phyloP scores from a whole-genome alignment of 371 early-diverging fungal species.

The Rhizopus sp. region DNA sequence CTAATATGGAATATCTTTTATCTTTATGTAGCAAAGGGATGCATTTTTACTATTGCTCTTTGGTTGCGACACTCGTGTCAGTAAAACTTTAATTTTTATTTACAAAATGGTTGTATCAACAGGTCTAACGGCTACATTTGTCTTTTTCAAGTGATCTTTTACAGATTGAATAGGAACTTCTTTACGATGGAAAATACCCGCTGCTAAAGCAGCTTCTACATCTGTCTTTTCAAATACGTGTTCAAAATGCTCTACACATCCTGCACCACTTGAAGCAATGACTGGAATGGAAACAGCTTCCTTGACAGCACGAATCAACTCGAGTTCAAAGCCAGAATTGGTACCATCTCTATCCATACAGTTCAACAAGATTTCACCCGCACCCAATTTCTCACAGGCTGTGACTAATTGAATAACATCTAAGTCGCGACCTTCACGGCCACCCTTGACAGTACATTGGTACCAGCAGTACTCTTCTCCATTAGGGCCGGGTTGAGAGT shows the following conservation, averaged over 20 bases:
- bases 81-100: slow-evolving; percentile 5
- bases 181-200: slow-evolving; percentile 95
- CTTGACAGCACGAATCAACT: slow-evolving; percentile 77
- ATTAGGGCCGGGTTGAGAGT: slow-evolving; percentile 79
- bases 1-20: too few relatives aligned
- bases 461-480: slow-evolving; percentile 97
- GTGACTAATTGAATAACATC: slow-evolving; percentile 91
- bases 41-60: too few relatives aligned
- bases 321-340: slow-evolving; percentile 93
- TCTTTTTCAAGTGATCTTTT: slow-evolving; percentile 66
- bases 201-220: slow-evolving; percentile 96
- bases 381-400: slow-evolving; percentile 89
- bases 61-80: too few relatives aligned
- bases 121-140: slow-evolving; percentile 45
- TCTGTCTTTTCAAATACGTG: slow-evolving; percentile 81
- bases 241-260: slow-evolving; percentile 81
- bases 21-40: too few relatives aligned
- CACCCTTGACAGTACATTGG: slow-evolving; percentile 97
- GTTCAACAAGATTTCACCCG: slow-evolving; percentile 95
- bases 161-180: slow-evolving; percentile 89
- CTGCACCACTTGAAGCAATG: slow-evolving; percentile 96
- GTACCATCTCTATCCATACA: slow-evolving; percentile 98
- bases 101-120: slow-evolving; percentile 28
- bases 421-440: slow-evolving; percentile 91
- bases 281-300: slow-evolving; percentile 86